Evolutionary conservation across 345 rosid species (phyloP), one percentile per base, ranked within the genome.

Genomic region (Brassica juncea): DNA sequence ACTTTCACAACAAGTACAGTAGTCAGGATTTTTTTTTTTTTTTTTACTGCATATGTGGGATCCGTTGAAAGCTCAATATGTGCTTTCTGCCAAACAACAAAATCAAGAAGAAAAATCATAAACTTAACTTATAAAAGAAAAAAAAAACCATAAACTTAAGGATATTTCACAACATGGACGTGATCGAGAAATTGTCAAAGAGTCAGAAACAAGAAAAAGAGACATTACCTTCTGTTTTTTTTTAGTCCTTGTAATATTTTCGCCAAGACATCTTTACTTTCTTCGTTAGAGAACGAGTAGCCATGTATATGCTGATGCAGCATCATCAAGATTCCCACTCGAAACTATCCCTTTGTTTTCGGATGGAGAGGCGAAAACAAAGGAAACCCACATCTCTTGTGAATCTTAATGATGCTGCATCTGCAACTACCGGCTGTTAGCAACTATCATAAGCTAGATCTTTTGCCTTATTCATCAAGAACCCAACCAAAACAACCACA

Each of bases 261-360:
- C 58, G 57, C 70, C 66, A 68, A 62, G 65, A 34, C 42, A 72
- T 72, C 58, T 61, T 55, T 23, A 32, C 10, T 32, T 32, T 66
- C 81, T 55, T 62, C 70, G 54, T 23, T 37, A 35, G 21, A 49
- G 75, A 77, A 69, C 15, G 49, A 64, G 62, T 54, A 80, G 83
- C 80, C 83, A 75, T 71, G 83, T 81, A 81, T 66, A 85, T 88
- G 97, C 94, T 75, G 97, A 92, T 94, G 98, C 98, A 94, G 94
- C 98, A 94, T 94, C 98, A 94, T 94, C 98, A 94, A 89, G 98
- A 94, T 94, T 94, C 98, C 87, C 98, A 94, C 44, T 82, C 65
- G 71, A 84, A 79, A 88, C 75, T 60, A 79, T 15, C 57, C 72
- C 68, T 81, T 81, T 66, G 32, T 60, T 44, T 52, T 47, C 60